Evolutionary conservation across 106 monocot species (phyloP), one percentile per base, ranked within the genome.

Genomic region (Dendrobium chrysotoxum): DNA sequence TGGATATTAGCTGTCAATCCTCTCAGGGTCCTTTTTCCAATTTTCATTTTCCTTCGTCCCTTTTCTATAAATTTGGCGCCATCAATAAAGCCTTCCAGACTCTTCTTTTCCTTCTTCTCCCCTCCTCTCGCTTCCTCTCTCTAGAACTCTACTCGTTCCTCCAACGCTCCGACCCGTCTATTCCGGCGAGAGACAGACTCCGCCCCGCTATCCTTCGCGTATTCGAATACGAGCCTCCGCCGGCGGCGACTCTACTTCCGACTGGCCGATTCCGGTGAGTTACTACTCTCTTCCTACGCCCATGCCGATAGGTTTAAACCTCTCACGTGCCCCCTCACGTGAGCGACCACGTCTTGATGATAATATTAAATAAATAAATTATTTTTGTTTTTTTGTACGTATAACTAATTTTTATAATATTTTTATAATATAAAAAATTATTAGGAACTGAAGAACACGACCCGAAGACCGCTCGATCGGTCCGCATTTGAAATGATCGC

Each of bases 1-100:
- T 70, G 70, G 30, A 70, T 70, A 70, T 70, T 70, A 70, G 70
- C 70, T 70, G 70, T 9, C 70, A 9, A 70, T 70, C 15, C 15
- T 35, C 70, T 35, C 70, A 70, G 64, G 1, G 64, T 65, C 64
- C 57, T 16, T 57, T 57, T 57, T 57, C 57, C 15, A 4, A 57
- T 18, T 16, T 18, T 18, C 0, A 18, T 57, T 65, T 65, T 23
- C n/a, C 5, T 64, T 1, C 1, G 5, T 64, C n/a, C 64, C 64
- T 25, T 26, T 64, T 26, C 23, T 25, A 65, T 25, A 65, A 65
- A 65, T 65, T 3, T 26, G 7, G 5, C 26, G 64, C 64, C 64
- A 65, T 65, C 25, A 5, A 5, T 0, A 65, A 65, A 17, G 12
- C 64, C 64, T 10, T 65, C 26, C 26, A 5, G 21, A 3, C 25